Base-by-base conservation (phyloP, 129 eudicot species). In the Pseudognaphalium luteoalbum region DNA sequence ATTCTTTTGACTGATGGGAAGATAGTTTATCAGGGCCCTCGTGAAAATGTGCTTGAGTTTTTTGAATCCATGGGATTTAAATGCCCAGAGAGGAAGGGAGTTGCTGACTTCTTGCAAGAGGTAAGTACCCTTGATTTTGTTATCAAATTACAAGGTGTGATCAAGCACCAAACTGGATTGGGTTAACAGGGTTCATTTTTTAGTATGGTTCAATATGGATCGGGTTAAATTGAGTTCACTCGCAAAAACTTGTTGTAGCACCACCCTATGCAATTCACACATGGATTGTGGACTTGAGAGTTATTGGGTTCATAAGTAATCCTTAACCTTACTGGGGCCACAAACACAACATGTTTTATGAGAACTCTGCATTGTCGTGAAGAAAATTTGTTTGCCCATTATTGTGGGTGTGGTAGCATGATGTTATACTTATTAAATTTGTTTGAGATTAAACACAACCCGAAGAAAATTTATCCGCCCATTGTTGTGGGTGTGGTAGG, bases 1-100 rank as follows among this genome's bases (percentile, higher is more conserved):
- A 86, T 90, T 6, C 93, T 90, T 64, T 30, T 90, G 19, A 86
- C 93, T 6, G 96, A 90, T 66, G 96, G 93, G 34, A 72, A 79
- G 75, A 88, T 90, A 8, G 93, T 90, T 63, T 90, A 90, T 68
- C 93, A 90, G 51, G 96, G 96, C 4, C 93, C 96, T 0, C 88
- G 92, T 19, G 96, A 85, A 19, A 4, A 85, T 4, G 96, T 90
- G 72, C 90, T 90, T 6, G 93, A 80, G 17, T 88, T 88, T 73
- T 88, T 88, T 34, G 90, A 86, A 57, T 72, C 86, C 19, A 81
- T 83, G 90, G 93, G 93, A 0, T 88, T 88, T 75, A 83, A 78
- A 57, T 88, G 92, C 33, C 92, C 92, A 1, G 84, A 75, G 42
- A 85, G 92, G 70, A 88, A 88, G 73, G 90, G 87, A 4, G 88